Evolutionary conservation across 2,329 filamentous ascomycete genomes (phyloP).

Genomic region (Ophiostoma piceae): DNA sequence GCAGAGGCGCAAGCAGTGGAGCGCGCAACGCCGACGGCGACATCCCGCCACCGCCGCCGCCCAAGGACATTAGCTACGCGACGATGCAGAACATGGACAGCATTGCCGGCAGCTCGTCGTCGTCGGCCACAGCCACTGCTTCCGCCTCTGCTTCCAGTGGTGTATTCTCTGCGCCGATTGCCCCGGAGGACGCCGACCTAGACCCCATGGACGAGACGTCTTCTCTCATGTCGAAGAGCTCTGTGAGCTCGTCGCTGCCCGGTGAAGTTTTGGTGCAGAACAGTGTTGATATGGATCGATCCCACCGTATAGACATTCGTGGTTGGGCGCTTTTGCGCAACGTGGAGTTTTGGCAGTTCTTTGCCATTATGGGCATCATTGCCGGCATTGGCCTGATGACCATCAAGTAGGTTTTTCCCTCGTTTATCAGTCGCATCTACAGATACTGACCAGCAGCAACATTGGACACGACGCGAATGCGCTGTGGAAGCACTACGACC

Average conservation of each 20-base stretch:
- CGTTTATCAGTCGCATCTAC: slow-evolving; percentile 16
- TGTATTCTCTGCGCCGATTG: slow-evolving; percentile 5
- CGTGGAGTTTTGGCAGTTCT: slow-evolving; percentile 86
- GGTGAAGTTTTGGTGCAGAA: slow-evolving; percentile 50
- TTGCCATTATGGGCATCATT: slow-evolving; percentile 79
- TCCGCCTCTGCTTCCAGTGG: slow-evolving; percentile 19
- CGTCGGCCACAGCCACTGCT: slow-evolving; percentile 13
- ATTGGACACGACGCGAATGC: slow-evolving; percentile 87
- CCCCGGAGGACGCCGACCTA: slow-evolving; percentile 32
- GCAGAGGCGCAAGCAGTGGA: not conserved
- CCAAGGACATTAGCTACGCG: slow-evolving; percentile 10
- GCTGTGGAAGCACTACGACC: slow-evolving; percentile 81
- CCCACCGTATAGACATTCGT: slow-evolving; percentile 84
- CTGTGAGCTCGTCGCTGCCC: slow-evolving; percentile 47
- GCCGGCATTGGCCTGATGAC: slow-evolving; percentile 96
- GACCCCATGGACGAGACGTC: slow-evolving; percentile 63
- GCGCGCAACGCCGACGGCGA: not conserved
- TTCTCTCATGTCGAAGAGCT: slow-evolving; percentile 64
- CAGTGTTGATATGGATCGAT: slow-evolving; percentile 66
- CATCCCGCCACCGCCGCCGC: not conserved
- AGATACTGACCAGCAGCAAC: slow-evolving; percentile 54
- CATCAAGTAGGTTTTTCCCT: slow-evolving; percentile 69
- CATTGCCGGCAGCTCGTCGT: slow-evolving; percentile 16
- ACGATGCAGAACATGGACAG: not conserved
- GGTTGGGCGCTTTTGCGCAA: slow-evolving; percentile 68